Conservation (phyloP, 179 eudicot genomes). For the Pouteria campechiana region DNA sequence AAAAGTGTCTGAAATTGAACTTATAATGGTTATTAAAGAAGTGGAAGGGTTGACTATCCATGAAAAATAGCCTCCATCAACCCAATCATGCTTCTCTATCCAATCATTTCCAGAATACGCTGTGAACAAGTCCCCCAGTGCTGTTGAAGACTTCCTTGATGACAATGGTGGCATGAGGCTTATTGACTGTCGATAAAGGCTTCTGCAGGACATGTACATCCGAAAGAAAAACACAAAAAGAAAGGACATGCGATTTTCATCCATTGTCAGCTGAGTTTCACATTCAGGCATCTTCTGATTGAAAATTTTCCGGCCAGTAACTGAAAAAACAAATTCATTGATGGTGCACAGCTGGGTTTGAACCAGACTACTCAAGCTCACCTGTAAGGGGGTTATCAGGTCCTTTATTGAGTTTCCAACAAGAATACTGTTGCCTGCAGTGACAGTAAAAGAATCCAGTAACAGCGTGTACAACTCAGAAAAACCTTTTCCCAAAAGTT, state of each 20-base stretch:
- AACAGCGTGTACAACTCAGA: conserved; percentile 58
- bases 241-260: conserved; percentile 19
- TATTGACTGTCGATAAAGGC: conserved; percentile 58
- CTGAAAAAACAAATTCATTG: conserved; percentile 21
- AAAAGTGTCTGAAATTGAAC: conserved; percentile 23
- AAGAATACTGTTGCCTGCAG: conserved; percentile 69
- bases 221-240: conserved; percentile 65
- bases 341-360: conserved; percentile 19
- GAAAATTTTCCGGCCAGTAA: conserved; percentile 26
- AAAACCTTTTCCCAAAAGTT: conserved; percentile 53
- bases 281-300: conserved; percentile 7
- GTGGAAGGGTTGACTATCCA: conserved; percentile 62
- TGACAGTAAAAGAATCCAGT: conserved; percentile 61
- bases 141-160: conserved; percentile 50
- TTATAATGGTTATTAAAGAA: conserved; percentile 44
- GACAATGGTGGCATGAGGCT: conserved; percentile 65
- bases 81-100: conserved; percentile 40
- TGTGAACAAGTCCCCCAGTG: conserved; percentile 47
- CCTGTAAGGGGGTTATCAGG: conserved; percentile 37
- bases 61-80: conserved; percentile 55
- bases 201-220: conserved; percentile 53
- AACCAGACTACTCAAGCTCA: conserved; percentile 38
- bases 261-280: too few species aligned
- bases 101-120: conserved; percentile 57
- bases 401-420: conserved; percentile 46